These are phyloP conservation scores for Talaromyces ruber DNA, from an alignment of 495 filamentous ascomycete genomes.

Conservation along the genomic window DNA sequence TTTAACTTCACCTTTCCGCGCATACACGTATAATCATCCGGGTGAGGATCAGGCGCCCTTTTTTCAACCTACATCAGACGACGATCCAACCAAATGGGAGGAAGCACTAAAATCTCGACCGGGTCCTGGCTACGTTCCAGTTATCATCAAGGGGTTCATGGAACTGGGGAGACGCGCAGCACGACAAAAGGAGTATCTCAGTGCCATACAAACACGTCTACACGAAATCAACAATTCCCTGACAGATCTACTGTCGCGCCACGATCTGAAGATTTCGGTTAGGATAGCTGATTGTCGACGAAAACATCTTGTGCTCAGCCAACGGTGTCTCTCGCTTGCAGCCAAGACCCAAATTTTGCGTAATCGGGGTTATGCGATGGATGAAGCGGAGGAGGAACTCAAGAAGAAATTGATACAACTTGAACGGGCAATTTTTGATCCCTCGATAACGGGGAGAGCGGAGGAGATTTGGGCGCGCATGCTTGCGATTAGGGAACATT, in stretches of 20 bases:
- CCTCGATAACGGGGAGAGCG: conserved; percentile 67
- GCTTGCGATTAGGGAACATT: conserved; percentile 73
- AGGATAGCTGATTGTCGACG: conserved; percentile 72
- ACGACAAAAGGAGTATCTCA: conserved; percentile 65
- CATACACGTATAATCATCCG: conserved; percentile 93
- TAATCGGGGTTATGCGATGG: conserved; percentile 87
- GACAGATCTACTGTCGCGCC: conserved; percentile 65
- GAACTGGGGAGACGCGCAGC: conserved; percentile 69
- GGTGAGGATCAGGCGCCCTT: conserved; percentile 69
- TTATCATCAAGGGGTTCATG: conserved; percentile 58
- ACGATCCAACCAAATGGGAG: conserved; percentile 85
- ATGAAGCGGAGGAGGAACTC: conserved; percentile 82
- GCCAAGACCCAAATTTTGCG: conserved; percentile 87
- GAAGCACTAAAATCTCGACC: conserved; percentile 83
- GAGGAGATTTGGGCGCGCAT: conserved; percentile 98
- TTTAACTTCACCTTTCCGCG: conserved; percentile 69
- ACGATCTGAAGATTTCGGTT: conserved; percentile 74
- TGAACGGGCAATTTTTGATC: conserved; percentile 72
- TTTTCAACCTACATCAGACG: conserved; percentile 66
- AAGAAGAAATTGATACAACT: conserved; percentile 73
- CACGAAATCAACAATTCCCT: conserved; percentile 87
- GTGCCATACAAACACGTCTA: conserved; percentile 65
- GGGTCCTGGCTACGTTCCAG: conserved; percentile 65
- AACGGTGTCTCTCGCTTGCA: conserved; percentile 75
- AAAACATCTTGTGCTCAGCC: conserved; percentile 69